Evolutionary conservation across 176 grass and related monocot species (phyloP).

Genomic region (bread wheat (Triticum aestivum)): DNA sequence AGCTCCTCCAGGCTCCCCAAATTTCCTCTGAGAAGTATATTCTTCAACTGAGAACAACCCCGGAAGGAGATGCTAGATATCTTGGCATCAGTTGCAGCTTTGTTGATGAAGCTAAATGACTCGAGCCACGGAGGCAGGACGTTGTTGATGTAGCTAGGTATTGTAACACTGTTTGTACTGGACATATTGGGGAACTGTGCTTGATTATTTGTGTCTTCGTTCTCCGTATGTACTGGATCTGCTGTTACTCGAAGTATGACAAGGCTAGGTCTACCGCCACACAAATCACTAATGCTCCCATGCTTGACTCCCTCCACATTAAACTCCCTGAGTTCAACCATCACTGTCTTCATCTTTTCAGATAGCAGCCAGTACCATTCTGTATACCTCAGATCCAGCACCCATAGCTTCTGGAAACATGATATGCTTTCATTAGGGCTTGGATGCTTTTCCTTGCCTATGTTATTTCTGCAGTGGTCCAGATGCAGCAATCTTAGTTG

Average conservation of each 20-base stretch:
- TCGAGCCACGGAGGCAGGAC: not conserved
- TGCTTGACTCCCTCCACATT: not conserved
- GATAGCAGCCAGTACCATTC: not conserved
- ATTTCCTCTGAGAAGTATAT: too few relatives aligned
- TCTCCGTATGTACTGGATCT: too few relatives aligned
- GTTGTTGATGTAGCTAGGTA: too few relatives aligned
- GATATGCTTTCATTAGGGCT: not conserved
- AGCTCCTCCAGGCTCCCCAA: too few relatives aligned
- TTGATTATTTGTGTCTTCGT: not conserved
- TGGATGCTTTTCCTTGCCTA: not conserved
- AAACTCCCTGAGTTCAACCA: slow-evolving; percentile 10
- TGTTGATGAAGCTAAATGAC: not conserved
- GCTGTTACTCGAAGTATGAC: not conserved
- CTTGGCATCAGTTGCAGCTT: not conserved
- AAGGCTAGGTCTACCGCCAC: not conserved
- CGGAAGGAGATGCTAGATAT: not conserved
- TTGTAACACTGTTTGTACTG: too few relatives aligned
- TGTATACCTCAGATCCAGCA: not conserved
- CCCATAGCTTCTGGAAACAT: not conserved
- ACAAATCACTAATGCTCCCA: not conserved
- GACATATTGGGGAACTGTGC: not conserved
- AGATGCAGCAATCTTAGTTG: slow-evolving; percentile 20
- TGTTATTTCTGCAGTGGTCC: not conserved
- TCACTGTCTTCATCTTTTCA: not conserved
- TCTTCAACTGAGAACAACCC: too few relatives aligned